Base-by-base conservation (phyloP, 352 stramenopile genomes). In the Aphanomyces euteiches region DNA sequence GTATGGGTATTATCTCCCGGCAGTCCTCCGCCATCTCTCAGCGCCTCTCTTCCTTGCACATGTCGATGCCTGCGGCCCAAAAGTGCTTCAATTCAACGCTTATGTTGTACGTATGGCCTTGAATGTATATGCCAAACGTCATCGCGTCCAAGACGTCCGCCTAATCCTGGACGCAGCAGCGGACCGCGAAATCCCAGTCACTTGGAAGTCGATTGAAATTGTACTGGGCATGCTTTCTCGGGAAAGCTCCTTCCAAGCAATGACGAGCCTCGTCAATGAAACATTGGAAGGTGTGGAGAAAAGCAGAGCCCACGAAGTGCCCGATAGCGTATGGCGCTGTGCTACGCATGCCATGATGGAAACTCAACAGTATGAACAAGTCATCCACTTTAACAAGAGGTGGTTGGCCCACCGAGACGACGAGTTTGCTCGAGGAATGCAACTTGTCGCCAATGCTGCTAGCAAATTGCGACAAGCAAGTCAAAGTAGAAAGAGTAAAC, bases 181-280 rank as follows among this genome's bases (percentile, higher is more conserved):
- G 8, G 47, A 60, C 7, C 48, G 56, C 54, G 64, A 53, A 7
- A 60, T 70, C 37, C 40, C 56, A 50, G 36, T 70, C 47, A 70
- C 64, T 19, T 70, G 64, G 64, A 48, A 34, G 28, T 21, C 64
- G 5, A 50, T 70, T 7, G 64, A 70, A 21, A 17, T 36, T n/a
- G 21, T 61, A 7, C n/a, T 70, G 8, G 40, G 47, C n/a, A 54
- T 70, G 48, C 39, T 48, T 36, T 7, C 40, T 13, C 12, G 53
- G 5, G 54, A 17, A 3, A 17, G 64, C 4, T n/a, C 48, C 10
- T 40, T 47, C 64, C 19, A 40, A 15, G 47, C 36, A 17, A 38
- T 37, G 15, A 43, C 34, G 5, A n/a, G 21, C 21, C 40, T 70
- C 15, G 64, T 56, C 34, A n/a, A 70, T 12, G 8, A 38, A 10